These are phyloP conservation scores for Clitopilus hobsonii DNA, from an alignment of 768 basidiomycete species.

Conservation along the genomic window DNA sequence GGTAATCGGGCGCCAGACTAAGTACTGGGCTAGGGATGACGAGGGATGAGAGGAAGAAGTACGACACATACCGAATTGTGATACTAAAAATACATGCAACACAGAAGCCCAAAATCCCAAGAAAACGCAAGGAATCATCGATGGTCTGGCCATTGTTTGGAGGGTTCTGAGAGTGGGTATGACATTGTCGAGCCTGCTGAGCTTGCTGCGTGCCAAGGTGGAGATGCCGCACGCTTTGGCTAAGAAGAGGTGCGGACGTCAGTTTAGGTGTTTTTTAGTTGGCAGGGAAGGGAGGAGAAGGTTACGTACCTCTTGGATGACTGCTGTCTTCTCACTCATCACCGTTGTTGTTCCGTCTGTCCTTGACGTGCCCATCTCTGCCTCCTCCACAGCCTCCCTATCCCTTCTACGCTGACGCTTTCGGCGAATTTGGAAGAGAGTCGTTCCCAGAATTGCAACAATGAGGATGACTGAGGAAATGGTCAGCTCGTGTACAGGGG, in stretches of 20 bases:
- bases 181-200: not conserved
- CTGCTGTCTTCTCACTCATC: conserved; percentile 5
- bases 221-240: not conserved
- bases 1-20: not conserved
- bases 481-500: not conserved
- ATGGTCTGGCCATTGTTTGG: not conserved
- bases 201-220: not conserved
- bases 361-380: conserved; percentile 5
- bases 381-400: conserved; percentile 1
- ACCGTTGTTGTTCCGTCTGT: conserved; percentile 6
- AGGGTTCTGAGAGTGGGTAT: not conserved
- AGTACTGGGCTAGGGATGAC: not conserved
- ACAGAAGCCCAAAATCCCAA: not conserved
- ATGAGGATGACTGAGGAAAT: conserved; percentile 17
- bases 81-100: not conserved
- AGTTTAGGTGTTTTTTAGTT: not conserved
- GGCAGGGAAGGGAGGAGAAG: not conserved
- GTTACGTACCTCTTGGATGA: not conserved
- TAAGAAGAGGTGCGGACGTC: not conserved
- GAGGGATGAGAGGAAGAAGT: not conserved
- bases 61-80: not conserved
- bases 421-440: conserved; percentile 21
- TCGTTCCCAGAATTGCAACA: conserved; percentile 18
- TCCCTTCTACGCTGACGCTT: conserved; percentile 12
- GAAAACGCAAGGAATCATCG: not conserved